Base-by-base conservation (phyloP, 1,139 yeast species). In the Lodderomyces metapsilosis region DNA sequence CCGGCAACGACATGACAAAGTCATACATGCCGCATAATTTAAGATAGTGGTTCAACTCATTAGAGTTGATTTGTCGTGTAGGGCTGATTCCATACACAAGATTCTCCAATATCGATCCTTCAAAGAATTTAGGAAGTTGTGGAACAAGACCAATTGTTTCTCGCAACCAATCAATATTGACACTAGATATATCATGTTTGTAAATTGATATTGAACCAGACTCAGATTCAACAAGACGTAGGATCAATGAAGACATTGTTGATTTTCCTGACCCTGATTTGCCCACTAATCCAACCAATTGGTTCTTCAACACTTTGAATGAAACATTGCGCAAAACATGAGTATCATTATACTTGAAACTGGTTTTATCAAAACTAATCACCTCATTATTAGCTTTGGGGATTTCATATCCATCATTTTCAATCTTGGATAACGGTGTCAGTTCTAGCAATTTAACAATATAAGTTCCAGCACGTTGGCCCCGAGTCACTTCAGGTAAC, bases 231-330 rank as follows among this genome's bases (percentile, higher is more conserved):
- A 78, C 80, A 7, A 87, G 61, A 37, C 85, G 68, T 3, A 80
- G 62, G 1, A 86, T 49, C 7, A 87, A 53, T 2, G 74, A 68
- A 0, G 77, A 57, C 3, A 87, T 53, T 0, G 95, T 86, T 0
- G 92, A 82, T 60, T 88, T 88, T 0, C 96, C 96, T 17, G 83
- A 75, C 0, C 96, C 96, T 6, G 94, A 84, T 43, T 74, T 79
- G 1, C 95, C 96, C 10, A 82, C 76, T 4, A 88, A 59, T 1
- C 85, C 91, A 31, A 84, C 67, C 1, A 76, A 69, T 46, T 79
- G 76, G 25, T 78, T 75, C 12, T 63, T 58, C 1, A 53, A 43
- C 1, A 88, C 56, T 0, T 46, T 42, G 37, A 86, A 66, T 10
- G 59, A 57, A 2, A 81, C 48, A 16, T 68, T 54, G 2, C 61